Base-by-base conservation (phyloP, 768 basidiomycete genomes). In the Cytidiella melzeri region DNA sequence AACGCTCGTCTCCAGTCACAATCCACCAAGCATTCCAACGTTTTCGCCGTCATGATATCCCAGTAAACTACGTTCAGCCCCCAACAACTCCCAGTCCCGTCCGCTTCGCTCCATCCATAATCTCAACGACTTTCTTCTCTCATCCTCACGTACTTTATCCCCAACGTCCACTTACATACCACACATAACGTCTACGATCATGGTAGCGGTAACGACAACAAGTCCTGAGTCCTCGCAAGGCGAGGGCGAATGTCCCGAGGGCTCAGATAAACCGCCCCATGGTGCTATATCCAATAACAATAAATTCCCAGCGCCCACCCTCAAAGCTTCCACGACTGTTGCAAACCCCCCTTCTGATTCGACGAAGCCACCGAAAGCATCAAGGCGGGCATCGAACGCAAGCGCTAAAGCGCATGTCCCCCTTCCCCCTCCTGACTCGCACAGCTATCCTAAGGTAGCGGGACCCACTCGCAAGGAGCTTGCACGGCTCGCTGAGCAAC, bases 261-360 rank as follows among this genome's bases (percentile, higher is more conserved):
- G 74, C 49, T 69, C 79, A 59, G 82, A 84, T 64, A 80, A 77
- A 69, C 79, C 80, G 23, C 75, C 79, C 55, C 72, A 60, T 60
- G 53, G 54, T 21, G 55, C 13, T 36, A 30, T 53, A 37, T 24
- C 43, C 21, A 47, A 43, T 27, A 10, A 13, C 30, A 34, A 34
- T 15, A 13, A 38, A 13, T 41, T 44, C 13, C 23, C 43, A 20
- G 46, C 40, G 13, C 62, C 61, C 59, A 60, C 60, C 6, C 55
- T 43, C 7, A 52, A 47, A 34, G 37, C 49, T 34, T n/a, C n/a
- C n/a, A n/a, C n/a, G n/a, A n/a, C n/a, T n/a, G n/a, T n/a, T n/a
- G n/a, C n/a, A n/a, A n/a, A n/a, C n/a, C n/a, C n/a, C n/a, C 30
- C 30, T 34, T 7, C 55, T 37, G 23, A 28, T 10, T 54, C 60